These are phyloP conservation scores for Cercospora canescens DNA, from an alignment of 2,329 filamentous ascomycete species.

Conservation along the genomic window DNA sequence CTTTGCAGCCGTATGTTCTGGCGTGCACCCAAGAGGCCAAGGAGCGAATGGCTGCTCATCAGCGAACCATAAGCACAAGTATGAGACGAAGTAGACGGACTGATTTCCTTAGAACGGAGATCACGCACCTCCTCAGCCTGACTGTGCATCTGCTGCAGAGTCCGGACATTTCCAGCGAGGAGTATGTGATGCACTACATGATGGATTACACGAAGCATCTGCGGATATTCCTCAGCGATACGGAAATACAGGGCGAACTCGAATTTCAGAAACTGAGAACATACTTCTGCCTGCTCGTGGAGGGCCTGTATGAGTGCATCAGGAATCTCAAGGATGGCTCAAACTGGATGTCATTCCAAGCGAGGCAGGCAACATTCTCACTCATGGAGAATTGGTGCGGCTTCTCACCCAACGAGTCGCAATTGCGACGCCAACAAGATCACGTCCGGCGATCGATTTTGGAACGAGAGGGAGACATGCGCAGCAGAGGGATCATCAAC, in stretches of 20 bases:
- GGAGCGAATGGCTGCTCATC: constrained; percentile 71
- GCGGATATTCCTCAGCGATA: constrained; percentile 91
- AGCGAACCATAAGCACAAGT: constrained; percentile 73
- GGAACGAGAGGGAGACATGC: constrained; percentile 70
- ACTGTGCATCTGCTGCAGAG: constrained; percentile 85
- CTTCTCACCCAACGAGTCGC: constrained; percentile 85
- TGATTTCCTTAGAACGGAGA: constrained; percentile 85
- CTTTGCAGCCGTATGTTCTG: constrained; percentile 80
- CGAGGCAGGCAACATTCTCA: constrained; percentile 89
- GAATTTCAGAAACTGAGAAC: constrained; percentile 88
- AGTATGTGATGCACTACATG: constrained; percentile 83
- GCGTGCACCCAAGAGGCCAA: constrained; percentile 88
- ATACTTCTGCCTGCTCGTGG: constrained; percentile 91
- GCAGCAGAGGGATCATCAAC: constrained; percentile 75
- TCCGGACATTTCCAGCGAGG: constrained; percentile 73
- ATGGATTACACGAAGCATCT: constrained; percentile 88
- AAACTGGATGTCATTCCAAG: constrained; percentile 97
- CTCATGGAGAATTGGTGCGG: constrained; percentile 99
- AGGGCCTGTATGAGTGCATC: constrained; percentile 89
- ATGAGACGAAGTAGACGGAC: constrained; percentile 79
- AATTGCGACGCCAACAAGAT: constrained; percentile 80
- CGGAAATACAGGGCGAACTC: constrained; percentile 91
- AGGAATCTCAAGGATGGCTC: constrained; percentile 81
- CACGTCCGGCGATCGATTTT: constrained; percentile 83
- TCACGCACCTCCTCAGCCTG: constrained; percentile 93